These are phyloP conservation scores for Globisporangium middletonii DNA, from an alignment of 352 stramenopile species.

Conservation along the genomic window DNA sequence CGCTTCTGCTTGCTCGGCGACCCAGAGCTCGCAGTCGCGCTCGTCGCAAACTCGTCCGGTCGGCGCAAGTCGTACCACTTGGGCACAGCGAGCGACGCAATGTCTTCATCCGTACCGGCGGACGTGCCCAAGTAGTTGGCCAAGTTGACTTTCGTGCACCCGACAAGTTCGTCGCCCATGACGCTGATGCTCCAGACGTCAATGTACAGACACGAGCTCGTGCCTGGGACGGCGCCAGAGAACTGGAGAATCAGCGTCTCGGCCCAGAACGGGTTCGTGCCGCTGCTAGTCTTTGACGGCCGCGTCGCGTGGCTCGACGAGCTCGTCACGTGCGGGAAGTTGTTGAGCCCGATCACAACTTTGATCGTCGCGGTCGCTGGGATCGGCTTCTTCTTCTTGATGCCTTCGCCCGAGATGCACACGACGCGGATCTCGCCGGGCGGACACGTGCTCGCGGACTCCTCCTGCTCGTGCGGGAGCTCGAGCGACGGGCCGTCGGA, in stretches of 20 bases:
- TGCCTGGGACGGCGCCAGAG: slow-evolving; percentile 69
- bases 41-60: slow-evolving; percentile 40
- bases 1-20: slow-evolving; percentile 13
- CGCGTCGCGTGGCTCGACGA: slow-evolving; percentile 32
- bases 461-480: slow-evolving; percentile 59
- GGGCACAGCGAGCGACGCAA: slow-evolving; percentile 60
- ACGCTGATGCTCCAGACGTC: slow-evolving; percentile 72
- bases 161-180: slow-evolving; percentile 76
- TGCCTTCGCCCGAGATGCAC: slow-evolving; percentile 58
- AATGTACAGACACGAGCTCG: slow-evolving; percentile 62
- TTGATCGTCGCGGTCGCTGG: slow-evolving; percentile 38
- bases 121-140: slow-evolving; percentile 60
- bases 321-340: slow-evolving; percentile 58
- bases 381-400: slow-evolving; percentile 47
- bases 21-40: slow-evolving; percentile 1
- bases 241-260: slow-evolving; percentile 75
- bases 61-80: slow-evolving; percentile 73
- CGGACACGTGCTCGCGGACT: slow-evolving; percentile 52
- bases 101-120: slow-evolving; percentile 54
- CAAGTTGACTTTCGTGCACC: slow-evolving; percentile 73
- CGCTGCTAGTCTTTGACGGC: slow-evolving; percentile 44
- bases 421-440: slow-evolving; percentile 78
- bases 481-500: slow-evolving; percentile 49
- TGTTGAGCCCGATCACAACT: slow-evolving; percentile 61
- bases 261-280: slow-evolving; percentile 61